phyloP scores from a whole-genome alignment of 495 filamentous ascomycete genomes.

The Trichoderma virens region DNA sequence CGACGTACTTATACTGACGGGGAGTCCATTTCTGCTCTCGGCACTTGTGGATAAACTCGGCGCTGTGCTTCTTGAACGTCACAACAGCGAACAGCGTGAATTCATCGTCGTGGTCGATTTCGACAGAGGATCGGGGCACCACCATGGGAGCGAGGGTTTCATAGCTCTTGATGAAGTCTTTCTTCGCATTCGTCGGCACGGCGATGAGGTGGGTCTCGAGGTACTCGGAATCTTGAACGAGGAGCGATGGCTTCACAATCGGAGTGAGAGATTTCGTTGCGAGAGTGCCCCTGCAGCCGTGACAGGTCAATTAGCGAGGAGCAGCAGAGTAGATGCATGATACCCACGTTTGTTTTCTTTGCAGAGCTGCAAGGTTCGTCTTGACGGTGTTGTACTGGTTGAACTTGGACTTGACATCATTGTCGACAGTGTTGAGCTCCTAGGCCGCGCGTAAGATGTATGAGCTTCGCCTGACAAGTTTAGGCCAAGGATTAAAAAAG shows the following conservation, averaged over 20 bases:
- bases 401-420: constrained; percentile 88
- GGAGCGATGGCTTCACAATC: constrained; percentile 66
- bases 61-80: constrained; percentile 81
- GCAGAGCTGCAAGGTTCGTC: constrained; percentile 65
- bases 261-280: constrained; percentile 86
- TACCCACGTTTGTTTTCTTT: constrained; percentile 74
- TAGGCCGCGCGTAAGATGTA: constrained; percentile 23
- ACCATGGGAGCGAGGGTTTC: constrained; percentile 77
- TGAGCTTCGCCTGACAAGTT: not conserved
- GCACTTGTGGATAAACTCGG: constrained; percentile 81
- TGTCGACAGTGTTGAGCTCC: constrained; percentile 84
- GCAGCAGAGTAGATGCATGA: constrained; percentile 5
- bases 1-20: constrained; percentile 85
- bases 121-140: constrained; percentile 75
- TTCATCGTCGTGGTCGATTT: constrained; percentile 76
- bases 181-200: constrained; percentile 66
- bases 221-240: constrained; percentile 90
- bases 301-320: constrained; percentile 11
- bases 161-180: constrained; percentile 83
- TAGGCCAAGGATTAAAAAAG: not conserved
- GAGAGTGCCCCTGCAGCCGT: constrained; percentile 69
- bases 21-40: constrained; percentile 90
- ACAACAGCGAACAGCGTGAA: constrained; percentile 84
- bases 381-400: constrained; percentile 87
- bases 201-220: constrained; percentile 90